Base-by-base conservation (phyloP, 495 filamentous ascomycete species). In the Jackrogersella multiformis region DNA sequence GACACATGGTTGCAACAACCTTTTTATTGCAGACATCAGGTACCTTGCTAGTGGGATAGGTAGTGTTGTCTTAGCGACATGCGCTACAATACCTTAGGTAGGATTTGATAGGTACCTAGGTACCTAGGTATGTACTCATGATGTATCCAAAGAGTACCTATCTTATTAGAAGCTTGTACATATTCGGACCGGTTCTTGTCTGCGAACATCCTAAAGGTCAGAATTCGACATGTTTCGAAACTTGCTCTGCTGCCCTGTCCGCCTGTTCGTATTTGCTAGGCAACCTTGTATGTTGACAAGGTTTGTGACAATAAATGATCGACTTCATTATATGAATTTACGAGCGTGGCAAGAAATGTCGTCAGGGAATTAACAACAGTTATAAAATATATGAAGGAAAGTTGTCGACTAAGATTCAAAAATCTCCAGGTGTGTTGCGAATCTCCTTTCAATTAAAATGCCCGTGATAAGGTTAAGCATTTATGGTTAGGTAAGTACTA, bases 131-230 rank as follows among this genome's bases (percentile, higher is more conserved):
- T n/a, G 64, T 66, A 66, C 56, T 24, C 10, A 32, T 1, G 15
- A 20, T 45, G 63, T 48, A 55, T 16, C 4, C 3, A 30, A 13
- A 7, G 24, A 34, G 59, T 62, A 62, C 9, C 16, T 24, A 13
- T 32, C 28, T 4, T 28, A 7, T 15, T 15, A 23, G 20, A 9
- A 45, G 30, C 41, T 24, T 42, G 53, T 38, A 55, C 26, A 49
- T 32, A 60, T 66, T 61, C 56, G 56, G 63, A 36, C 63, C 63
- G 63, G 63, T 64, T 69, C 42, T 69, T 64, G 28, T 55, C 66
- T 56, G 60, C 55, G 44, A 64, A 63, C 59, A 49, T 58, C 52
- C 24, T 28, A 18, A 53, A 13, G 8, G 23, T 21, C 21, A 52
- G 64, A 57, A 62, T 68, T 68, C 53, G 38, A 59, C 45, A 15